Evolutionary conservation across 2,329 filamentous ascomycete species (phyloP), one percentile per base, ranked within the genome.

Genomic region (Aspergillus calidoustus): DNA sequence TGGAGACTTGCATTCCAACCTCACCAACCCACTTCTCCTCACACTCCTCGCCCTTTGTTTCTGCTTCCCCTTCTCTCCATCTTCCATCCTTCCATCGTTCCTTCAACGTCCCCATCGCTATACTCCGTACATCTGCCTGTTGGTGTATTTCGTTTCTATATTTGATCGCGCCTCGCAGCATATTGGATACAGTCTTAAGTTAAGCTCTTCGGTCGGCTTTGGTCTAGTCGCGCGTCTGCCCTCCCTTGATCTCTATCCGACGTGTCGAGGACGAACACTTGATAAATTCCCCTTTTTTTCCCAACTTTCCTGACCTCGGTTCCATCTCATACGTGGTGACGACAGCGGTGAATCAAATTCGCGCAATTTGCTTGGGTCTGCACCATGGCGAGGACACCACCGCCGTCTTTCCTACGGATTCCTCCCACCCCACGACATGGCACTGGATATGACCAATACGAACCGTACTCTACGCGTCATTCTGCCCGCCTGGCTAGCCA

Each of bases 391-490:
- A 76, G 79, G 43, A 82, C 80, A 68, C 80, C 80, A 59, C 80
- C 80, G n/a, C 73, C 74, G 43, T 72, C 74, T 38, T 68, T 65
- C 28, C 66, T 79, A 57, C 70, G 76, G n/a, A 76, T 76, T 52
- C 81, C 81, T 49, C 71, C 73, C 47, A 80, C 80, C 61, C 81
- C 81, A 54, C 76, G 75, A 59, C 78, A 81, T 74, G 81, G 81
- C 50, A 69, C 79, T 60, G 74, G 73, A 60, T 80, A 81, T 66
- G 78, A 82, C 65, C 64, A 71, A 38, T 78, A 75, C 64, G 75
- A 76, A 48, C 77, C 76, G 23, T 77, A 79, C 67, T 68, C 75
- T 8, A 76, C 76, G 34, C 74, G 80, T 46, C 72, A 74, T 52
- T 81, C 78, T 17, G 70, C 76, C 44, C 75, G 80, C 65, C 52